These are phyloP conservation scores for Candida berthetii DNA, from an alignment of 805 yeast genomes.

Conservation along the genomic window DNA sequence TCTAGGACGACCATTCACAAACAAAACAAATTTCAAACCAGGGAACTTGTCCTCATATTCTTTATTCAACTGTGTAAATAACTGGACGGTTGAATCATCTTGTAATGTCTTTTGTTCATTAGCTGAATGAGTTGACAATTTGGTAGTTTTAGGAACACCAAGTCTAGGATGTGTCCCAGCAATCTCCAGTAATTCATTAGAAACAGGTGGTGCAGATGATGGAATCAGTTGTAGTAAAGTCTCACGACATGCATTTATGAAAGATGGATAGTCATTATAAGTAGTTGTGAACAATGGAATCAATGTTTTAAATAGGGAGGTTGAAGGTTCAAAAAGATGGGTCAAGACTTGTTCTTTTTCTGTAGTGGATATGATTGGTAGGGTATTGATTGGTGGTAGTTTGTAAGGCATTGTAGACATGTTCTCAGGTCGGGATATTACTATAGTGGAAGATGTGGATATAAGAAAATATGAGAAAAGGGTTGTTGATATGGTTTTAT, in stretches of 20 bases:
- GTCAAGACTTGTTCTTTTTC: background rate
- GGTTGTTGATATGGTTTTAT: too few relatives aligned
- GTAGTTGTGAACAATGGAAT: constrained; percentile 18
- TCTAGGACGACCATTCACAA: constrained; percentile 80
- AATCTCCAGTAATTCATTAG: constrained; percentile 31
- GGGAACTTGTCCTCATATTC: constrained; percentile 59
- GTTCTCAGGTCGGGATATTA: too few relatives aligned
- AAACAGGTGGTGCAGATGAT: too few relatives aligned
- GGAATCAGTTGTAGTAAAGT: background rate
- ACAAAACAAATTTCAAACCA: constrained; percentile 79
- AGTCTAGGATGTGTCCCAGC: constrained; percentile 90
- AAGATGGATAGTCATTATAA: background rate
- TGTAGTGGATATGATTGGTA: background rate
- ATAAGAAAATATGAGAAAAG: too few relatives aligned
- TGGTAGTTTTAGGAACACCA: constrained; percentile 51
- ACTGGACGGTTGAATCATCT: constrained; percentile 39
- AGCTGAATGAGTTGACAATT: constrained; percentile 58
- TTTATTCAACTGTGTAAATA: constrained; percentile 47
- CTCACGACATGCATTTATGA: background rate
- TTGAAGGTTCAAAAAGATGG: constrained; percentile 63
- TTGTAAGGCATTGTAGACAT: background rate
- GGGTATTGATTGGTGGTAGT: background rate
- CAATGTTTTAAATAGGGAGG: constrained; percentile 31
- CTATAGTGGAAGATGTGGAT: too few relatives aligned
- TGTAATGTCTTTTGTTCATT: constrained; percentile 65